phyloP scores from a whole-genome alignment of 2,329 filamentous ascomycete species.

The Aphanocladium album region DNA sequence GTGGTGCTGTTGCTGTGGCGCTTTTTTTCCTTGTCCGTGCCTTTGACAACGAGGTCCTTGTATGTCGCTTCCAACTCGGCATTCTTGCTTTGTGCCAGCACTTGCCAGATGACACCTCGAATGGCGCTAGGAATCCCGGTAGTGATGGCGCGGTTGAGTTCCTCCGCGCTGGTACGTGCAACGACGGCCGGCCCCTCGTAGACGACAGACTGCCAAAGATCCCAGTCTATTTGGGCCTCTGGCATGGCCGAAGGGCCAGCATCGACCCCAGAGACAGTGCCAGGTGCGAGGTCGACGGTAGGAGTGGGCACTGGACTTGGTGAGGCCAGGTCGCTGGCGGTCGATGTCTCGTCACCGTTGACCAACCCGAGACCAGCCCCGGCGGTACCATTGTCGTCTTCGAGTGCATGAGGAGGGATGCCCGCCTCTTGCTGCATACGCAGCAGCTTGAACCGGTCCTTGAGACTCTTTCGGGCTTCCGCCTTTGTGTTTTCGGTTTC shows the following conservation, averaged over 20 bases:
- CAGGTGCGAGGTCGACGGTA: constrained; percentile 70
- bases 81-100: constrained; percentile 90
- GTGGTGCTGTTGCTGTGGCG: constrained; percentile 51
- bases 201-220: constrained; percentile 93
- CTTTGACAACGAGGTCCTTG: constrained; percentile 70
- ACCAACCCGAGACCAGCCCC: constrained; percentile 19
- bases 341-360: constrained; percentile 22
- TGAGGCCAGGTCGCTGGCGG: constrained; percentile 28
- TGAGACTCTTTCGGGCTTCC: constrained; percentile 58
- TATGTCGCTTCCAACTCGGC: constrained; percentile 86
- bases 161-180: constrained; percentile 79
- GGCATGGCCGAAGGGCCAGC: constrained; percentile 66
- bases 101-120: constrained; percentile 98
- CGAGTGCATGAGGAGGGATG: constrained; percentile 46
- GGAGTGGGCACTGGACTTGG: constrained; percentile 50
- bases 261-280: constrained; percentile 77
- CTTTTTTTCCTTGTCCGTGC: constrained; percentile 74
- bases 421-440: constrained; percentile 69
- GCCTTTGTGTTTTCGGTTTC: constrained; percentile 48
- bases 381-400: constrained; percentile 41
- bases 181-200: constrained; percentile 90
- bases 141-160: constrained; percentile 85
- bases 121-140: constrained; percentile 92
- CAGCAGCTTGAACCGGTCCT: constrained; percentile 73
- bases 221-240: constrained; percentile 89